Base-by-base conservation (phyloP, 2,329 filamentous ascomycete species). In the Pseudohalonectria lignicola region DNA sequence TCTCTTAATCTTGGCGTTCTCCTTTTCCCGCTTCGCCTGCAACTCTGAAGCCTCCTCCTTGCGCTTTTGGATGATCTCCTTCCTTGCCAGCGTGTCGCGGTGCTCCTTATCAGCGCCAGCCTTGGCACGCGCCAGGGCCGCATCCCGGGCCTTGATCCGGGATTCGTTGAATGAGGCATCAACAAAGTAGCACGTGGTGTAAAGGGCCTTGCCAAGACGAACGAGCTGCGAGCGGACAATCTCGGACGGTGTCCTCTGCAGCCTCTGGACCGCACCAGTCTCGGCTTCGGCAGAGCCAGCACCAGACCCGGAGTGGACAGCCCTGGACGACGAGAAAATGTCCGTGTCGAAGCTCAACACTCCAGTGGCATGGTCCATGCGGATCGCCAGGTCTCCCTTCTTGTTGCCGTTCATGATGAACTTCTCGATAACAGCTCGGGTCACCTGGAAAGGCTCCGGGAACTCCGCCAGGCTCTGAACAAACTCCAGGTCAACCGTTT, bases 341-440 rank as follows among this genome's bases (percentile, higher is more conserved):
- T 98, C 92, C 39, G 86, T 93, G 60, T 98, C 92, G 52, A 98
- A 98, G 59, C 87, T 95, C 43, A 98, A 76, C 36, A 95, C 85
- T 43, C 92, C 87, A 39, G 88, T 90, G 44, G 87, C 87, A 57
- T 98, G 92, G 57, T 96, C 86, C 63, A 96, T 86, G 44, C 92
- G 87, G 52, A 98, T 93, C 39, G 92, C 84, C 33, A 98, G 74
- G 53, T 98, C 92, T 41, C 92, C 92, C 76, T 98, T 98, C 79
- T 98, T 98, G 76, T 94, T 96, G 46, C 92, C 92, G 63, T 98
- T 98, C 92, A 98, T 98, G 72, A 98, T 96, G 72, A 98, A 98
- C 69, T 96, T 98, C 71, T 98, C 92, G 49, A 98, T 93, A 44
- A 86, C 94, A 48, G 82, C 79, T 39, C 84, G 80, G 46, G 76